phyloP scores from a whole-genome alignment of 352 stramenopile genomes.

The Globisporangium sylvaticum region DNA sequence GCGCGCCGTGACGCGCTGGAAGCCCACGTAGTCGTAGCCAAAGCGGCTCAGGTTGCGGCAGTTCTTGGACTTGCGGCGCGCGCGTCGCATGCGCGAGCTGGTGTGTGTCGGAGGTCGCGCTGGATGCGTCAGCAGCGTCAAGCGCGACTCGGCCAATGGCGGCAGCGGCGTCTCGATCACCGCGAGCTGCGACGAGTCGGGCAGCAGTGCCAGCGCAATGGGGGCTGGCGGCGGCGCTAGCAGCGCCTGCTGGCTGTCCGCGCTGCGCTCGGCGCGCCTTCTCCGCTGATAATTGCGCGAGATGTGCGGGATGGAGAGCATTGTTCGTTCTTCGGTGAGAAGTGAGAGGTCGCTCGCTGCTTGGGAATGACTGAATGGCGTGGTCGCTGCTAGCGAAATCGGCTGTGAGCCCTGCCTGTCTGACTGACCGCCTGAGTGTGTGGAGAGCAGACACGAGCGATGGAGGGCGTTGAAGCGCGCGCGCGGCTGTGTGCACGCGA shows the following conservation, averaged over 20 bases:
- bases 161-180: slow-evolving; percentile 9
- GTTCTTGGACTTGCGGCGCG: slow-evolving; percentile 34
- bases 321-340: not conserved
- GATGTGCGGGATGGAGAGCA: slow-evolving; percentile 31
- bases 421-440: not conserved
- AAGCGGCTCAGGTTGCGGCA: slow-evolving; percentile 36
- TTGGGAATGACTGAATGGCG: not conserved
- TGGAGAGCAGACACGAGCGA: not conserved
- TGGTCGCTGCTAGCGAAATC: not conserved
- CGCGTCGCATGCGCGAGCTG: slow-evolving; percentile 1
- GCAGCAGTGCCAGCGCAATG: slow-evolving; percentile 11
- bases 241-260: not conserved
- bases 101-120: not conserved
- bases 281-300: slow-evolving; percentile 13
- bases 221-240: not conserved
- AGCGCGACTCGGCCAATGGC: not conserved
- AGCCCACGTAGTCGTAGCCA: slow-evolving; percentile 25
- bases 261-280: not conserved
- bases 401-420: not conserved
- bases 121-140: not conserved
- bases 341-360: not conserved
- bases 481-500: not conserved
- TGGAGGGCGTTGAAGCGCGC: not conserved
- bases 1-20: slow-evolving; percentile 27
- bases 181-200: slow-evolving; percentile 12